Conservation (phyloP, 805 yeast species). For the Cyberlindnera samutprakarnensis region DNA sequence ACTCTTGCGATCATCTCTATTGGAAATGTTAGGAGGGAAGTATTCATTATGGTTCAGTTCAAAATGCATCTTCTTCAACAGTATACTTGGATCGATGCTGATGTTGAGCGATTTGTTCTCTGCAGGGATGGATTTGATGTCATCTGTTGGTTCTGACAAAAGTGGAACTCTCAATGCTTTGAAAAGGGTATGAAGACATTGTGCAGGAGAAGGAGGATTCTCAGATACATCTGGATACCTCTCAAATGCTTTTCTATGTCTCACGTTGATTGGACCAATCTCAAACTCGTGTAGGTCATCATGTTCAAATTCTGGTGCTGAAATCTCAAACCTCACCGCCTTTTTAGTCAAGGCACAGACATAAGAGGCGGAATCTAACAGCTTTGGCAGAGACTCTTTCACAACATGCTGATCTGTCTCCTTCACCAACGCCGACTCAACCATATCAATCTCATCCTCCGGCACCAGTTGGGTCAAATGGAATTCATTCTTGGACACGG, state of each 20-base stretch:
- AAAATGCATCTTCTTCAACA: conserved; percentile 43
- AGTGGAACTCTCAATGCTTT: conserved; percentile 67
- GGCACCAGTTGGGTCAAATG: conserved; percentile 21
- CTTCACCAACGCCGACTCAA: conserved; percentile 10
- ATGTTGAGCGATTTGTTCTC: conserved; percentile 46
- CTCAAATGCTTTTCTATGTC: conserved; percentile 36
- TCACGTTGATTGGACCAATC: conserved; percentile 38
- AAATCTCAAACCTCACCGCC: conserved; percentile 46
- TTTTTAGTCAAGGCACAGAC: conserved; percentile 38
- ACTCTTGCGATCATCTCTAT: conserved; percentile 25
- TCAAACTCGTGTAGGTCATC: conserved; percentile 43
- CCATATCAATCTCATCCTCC: conserved; percentile 26
- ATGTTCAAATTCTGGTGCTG: conserved; percentile 39
- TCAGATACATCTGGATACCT: conserved; percentile 19
- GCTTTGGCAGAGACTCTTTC: conserved; percentile 24
- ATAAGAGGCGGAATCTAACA: conserved; percentile 40
- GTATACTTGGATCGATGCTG: conserved; percentile 46
- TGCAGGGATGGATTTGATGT: conserved; percentile 47
- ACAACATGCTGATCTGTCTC: conserved; percentile 8
- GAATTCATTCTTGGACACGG: conserved; percentile 25
- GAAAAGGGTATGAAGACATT: conserved; percentile 53
- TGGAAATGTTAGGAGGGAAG: conserved; percentile 41
- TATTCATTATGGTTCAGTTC: conserved; percentile 26
- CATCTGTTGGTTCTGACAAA: conserved; percentile 32
- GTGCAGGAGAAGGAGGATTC: conserved; percentile 41